Percentiles rank a stretch among this genome's conserved stretches.
Conservation (phyloP, 176 grass and related monocot genomes). For the Ensete ventricosum region DNA sequence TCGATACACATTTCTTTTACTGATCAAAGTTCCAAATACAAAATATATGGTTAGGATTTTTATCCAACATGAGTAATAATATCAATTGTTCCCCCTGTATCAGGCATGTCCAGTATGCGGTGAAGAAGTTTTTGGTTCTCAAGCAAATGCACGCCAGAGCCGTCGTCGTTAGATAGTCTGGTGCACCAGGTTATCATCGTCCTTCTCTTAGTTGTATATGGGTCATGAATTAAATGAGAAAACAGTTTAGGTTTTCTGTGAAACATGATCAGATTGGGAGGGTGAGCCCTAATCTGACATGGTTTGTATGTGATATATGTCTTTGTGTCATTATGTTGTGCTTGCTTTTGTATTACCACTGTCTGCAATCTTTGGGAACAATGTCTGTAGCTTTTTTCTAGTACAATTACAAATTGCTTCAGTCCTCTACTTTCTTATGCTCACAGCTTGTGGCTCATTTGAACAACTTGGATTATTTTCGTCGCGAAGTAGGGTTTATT, state of each 20-base stretch:
- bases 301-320: background rate
- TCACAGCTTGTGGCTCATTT: background rate
- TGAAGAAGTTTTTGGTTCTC: slow-evolving; percentile 49
- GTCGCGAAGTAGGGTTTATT: too few species aligned
- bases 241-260: background rate
- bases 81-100: background rate
- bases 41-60: slow-evolving; percentile 5
- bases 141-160: background rate
- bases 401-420: background rate
- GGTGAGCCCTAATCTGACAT: background rate
- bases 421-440: background rate
- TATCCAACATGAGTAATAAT: background rate
- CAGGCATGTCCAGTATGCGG: slow-evolving; percentile 80
- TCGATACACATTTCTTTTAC: background rate
- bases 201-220: background rate
- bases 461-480: background rate
- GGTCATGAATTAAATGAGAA: background rate
- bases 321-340: background rate
- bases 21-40: background rate
- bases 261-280: background rate
- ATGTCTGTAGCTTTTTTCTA: background rate
- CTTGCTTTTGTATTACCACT: background rate
- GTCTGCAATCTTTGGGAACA: background rate
- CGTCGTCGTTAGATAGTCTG: background rate
- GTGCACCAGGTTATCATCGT: background rate